These are phyloP conservation scores for Ceratobasidium sp. DNA, from an alignment of 1,284 basidiomycete genomes.

Conservation along the genomic window DNA sequence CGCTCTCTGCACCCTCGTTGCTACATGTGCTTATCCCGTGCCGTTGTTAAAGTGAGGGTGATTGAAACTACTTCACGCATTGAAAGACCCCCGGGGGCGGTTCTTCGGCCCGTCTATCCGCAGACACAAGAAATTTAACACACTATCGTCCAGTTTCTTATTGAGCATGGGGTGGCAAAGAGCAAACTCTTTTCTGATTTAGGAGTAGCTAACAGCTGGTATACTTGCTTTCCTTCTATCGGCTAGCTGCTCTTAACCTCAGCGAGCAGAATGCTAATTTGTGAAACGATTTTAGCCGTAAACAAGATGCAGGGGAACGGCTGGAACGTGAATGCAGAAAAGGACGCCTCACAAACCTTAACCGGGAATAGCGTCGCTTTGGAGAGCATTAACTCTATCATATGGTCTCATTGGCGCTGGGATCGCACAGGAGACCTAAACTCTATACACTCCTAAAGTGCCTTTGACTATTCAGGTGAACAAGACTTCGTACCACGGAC, in stretches of 20 bases:
- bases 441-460: constrained; percentile 6
- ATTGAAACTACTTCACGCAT: constrained; percentile 32
- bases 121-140: not conserved
- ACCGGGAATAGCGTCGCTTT: constrained; percentile 13
- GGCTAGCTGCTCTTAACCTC: not conserved
- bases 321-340: constrained; percentile 15
- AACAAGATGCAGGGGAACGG: not conserved
- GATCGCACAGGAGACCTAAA: constrained; percentile 36
- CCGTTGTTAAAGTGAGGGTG: constrained; percentile 19
- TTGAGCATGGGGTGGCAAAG: constrained; percentile 22
- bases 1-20: not conserved
- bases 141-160: constrained; percentile 5
- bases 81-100: not conserved
- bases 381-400: constrained; percentile 19
- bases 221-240: constrained; percentile 10
- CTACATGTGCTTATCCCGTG: constrained; percentile 3
- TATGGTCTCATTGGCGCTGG: constrained; percentile 40
- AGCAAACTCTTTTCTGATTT: constrained; percentile 14
- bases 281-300: not conserved
- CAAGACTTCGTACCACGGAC: too few relatives aligned
- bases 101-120: constrained; percentile 8
- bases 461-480: too few relatives aligned
- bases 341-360: constrained; percentile 18
- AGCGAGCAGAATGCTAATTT: too few relatives aligned
- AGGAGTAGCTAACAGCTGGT: constrained; percentile 27